These are phyloP conservation scores for Colletotrichum tamarilloi DNA, from an alignment of 2,329 filamentous ascomycete species.

Conservation along the genomic window DNA sequence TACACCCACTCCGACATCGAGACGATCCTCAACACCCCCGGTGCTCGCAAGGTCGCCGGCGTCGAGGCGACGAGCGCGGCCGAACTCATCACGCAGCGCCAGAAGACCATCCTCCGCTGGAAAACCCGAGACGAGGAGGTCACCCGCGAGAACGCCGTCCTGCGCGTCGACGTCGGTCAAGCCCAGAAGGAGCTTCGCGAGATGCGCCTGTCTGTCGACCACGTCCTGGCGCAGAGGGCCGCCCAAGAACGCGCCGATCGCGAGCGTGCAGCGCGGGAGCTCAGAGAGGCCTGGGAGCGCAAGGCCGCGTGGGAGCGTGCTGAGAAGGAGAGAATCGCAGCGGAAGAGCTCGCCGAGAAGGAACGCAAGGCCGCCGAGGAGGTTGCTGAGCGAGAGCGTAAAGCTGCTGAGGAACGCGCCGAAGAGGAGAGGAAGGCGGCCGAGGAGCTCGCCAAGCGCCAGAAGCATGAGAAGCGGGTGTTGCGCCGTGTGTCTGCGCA, in stretches of 20 bases:
- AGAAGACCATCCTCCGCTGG: constrained; percentile 32
- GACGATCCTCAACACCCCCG: constrained; percentile 37
- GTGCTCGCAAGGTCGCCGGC: constrained; percentile 38
- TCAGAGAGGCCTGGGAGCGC: too few species aligned
- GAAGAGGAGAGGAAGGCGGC: not conserved
- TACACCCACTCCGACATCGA: constrained; percentile 36
- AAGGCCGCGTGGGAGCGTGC: too few species aligned
- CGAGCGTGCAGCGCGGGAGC: too few species aligned
- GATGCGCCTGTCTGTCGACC: constrained; percentile 33
- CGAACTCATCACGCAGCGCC: constrained; percentile 36
- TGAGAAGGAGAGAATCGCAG: not conserved
- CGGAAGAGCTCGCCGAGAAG: constrained; percentile 15
- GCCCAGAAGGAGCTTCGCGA: constrained; percentile 26
- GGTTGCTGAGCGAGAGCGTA: too few species aligned
- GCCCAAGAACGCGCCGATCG: constrained; percentile 18
- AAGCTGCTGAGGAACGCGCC: too few species aligned
- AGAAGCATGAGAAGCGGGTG: constrained; percentile 37
- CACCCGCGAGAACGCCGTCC: constrained; percentile 14
- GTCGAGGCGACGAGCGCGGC: constrained; percentile 35
- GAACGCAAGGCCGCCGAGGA: constrained; percentile 8
- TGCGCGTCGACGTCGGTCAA: constrained; percentile 14
- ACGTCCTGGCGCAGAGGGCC: constrained; percentile 29
- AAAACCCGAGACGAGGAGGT: constrained; percentile 16
- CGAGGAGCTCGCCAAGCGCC: constrained; percentile 29
- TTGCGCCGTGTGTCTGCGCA: constrained; percentile 42